A percentile compares a stretch with the other conserved stretches of the same genome.
These are phyloP conservation scores for Effrenium voratum DNA, from an alignment of 73 alveolate species.

Conservation along the genomic window DNA sequence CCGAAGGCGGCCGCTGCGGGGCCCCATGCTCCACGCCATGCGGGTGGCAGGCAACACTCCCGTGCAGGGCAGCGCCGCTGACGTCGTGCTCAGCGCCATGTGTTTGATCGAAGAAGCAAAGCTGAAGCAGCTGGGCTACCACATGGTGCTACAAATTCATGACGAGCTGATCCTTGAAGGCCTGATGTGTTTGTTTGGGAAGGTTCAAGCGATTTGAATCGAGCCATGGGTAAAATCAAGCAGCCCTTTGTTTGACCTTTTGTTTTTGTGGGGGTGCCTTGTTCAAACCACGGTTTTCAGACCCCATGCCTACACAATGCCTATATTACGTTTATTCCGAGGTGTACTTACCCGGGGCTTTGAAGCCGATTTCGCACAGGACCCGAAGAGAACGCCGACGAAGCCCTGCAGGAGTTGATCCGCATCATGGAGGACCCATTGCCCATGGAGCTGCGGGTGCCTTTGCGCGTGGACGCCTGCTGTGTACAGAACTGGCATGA, in stretches of 20 bases:
- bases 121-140: slow-evolving; percentile 94
- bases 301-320: no score
- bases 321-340: no score
- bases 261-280: no score
- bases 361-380: no score
- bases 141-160: slow-evolving; percentile 96
- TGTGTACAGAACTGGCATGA: slow-evolving; percentile 43
- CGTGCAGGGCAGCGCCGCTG: slow-evolving; percentile 98
- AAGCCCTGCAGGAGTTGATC: slow-evolving; percentile 32
- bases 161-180: slow-evolving; percentile 99
- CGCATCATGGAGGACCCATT: slow-evolving; percentile 76
- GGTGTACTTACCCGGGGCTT: no score
- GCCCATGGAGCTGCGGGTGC: slow-evolving; percentile 65
- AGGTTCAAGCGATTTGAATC: no score
- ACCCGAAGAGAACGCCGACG: slow-evolving; percentile 44
- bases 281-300: no score
- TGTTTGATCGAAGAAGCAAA: slow-evolving; percentile 81
- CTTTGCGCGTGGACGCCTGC: slow-evolving; percentile 34
- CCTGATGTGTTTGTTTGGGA: slow-evolving; percentile 95
- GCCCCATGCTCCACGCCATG: slow-evolving; percentile 95
- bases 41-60: slow-evolving; percentile 94
- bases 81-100: slow-evolving; percentile 99
- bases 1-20: slow-evolving; percentile 43
- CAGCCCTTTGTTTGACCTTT: no score
- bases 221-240: no score